Evolutionary conservation across 2,329 filamentous ascomycete genomes (phyloP).

Genomic region (Arthrinium phaeospermum): DNA sequence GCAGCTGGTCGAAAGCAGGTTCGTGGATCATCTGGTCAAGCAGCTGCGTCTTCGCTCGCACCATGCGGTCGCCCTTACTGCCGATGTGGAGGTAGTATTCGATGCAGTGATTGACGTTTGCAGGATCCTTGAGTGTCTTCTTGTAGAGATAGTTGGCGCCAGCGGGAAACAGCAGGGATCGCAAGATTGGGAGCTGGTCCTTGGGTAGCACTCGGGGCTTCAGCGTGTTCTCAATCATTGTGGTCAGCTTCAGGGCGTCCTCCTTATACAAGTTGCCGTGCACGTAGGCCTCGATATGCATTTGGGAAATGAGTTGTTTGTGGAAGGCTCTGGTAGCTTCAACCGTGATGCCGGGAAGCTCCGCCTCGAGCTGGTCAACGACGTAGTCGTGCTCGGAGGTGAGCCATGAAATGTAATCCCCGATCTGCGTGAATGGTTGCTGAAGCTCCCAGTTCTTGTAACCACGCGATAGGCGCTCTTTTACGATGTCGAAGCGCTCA

Average conservation of each 20-base stretch:
- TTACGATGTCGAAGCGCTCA: conserved; percentile 91
- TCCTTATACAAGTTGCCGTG: conserved; percentile 96
- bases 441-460: conserved; percentile 88
- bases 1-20: conserved; percentile 90
- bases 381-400: conserved; percentile 78
- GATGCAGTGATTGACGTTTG: conserved; percentile 87
- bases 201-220: conserved; percentile 75
- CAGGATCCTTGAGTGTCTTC: conserved; percentile 80
- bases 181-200: conserved; percentile 78
- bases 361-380: conserved; percentile 79
- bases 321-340: conserved; percentile 79
- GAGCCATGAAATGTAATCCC: conserved; percentile 82
- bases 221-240: conserved; percentile 79
- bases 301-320: conserved; percentile 79
- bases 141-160: conserved; percentile 86
- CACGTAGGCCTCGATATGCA: conserved; percentile 85
- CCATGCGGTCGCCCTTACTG: conserved; percentile 67
- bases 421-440: conserved; percentile 88
- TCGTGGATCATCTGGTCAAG: conserved; percentile 92
- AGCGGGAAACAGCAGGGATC: conserved; percentile 77
- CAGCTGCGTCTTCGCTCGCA: conserved; percentile 79
- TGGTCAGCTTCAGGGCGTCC: conserved; percentile 82
- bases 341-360: conserved; percentile 75
- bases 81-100: conserved; percentile 79
- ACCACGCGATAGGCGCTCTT: conserved; percentile 77